Evolutionary conservation across 23 red algal genomes (phyloP), one percentile per base, ranked within the genome.

Genomic region (Agarophyton chilense): DNA sequence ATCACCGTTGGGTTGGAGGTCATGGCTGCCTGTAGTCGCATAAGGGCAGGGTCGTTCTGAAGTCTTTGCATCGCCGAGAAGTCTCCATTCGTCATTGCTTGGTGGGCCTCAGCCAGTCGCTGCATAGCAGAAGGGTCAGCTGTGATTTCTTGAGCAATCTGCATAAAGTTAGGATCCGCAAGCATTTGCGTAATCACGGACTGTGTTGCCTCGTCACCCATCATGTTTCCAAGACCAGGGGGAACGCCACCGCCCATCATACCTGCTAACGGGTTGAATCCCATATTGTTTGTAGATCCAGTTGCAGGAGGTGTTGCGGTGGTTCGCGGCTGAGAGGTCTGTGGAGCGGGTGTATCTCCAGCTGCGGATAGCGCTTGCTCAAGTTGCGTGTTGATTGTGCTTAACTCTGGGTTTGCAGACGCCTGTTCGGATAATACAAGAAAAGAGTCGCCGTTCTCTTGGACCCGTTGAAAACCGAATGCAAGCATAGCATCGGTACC

Each of bases 401-500:
- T 64, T 11, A 93, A 55, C 49, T 93, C 79, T 2, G 90, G 79
- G 45, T 93, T 86, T 35, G 60, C 47, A 8, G 77, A 78, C 39
- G 90, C 79, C 19, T 47, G 58, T 45, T 64, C 90, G 19, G 90
- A 79, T 34, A 93, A 43, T 9, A 77, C 32, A 60, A 93, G 70
- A 39, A 74, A 84, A 16, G 39, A 36, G 17, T 93, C 90, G 24
- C 81, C 81, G 55, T 68, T 93, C 79, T 93, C 90, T 50, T 56
- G 22, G 18, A 63, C 49, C 19, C 35, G 42, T 72, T 85, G 52
- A 93, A 93, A 93, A 32, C 90, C 90, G 79, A 93, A 93, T 13
- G 90, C 90, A 58, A 29, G 63, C 90, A 93, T 86, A 22, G 77
- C 82, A 52, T 82, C 90, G 42, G 67, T 58, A 22, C 90, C 90